Evolutionary conservation across 306 rosid genomes (phyloP), one percentile per base, ranked within the genome.

Genomic region (Prunus mira): DNA sequence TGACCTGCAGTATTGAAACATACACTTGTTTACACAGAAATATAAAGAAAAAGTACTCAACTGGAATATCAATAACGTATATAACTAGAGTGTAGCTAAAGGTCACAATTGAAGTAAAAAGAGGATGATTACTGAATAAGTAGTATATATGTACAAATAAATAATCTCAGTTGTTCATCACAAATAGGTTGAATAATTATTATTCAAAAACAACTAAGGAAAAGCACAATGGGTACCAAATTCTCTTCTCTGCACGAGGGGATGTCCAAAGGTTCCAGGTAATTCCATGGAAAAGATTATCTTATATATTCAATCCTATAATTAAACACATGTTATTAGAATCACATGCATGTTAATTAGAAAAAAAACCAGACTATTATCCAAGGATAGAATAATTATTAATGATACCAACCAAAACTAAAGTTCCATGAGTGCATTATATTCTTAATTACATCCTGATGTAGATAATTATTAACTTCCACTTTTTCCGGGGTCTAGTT

Each of bases 1-100:
- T 89, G 80, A 90, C 95, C 98, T 95, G 91, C 86, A 86, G 60
- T 28, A 55, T 34, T 64, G 25, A 66, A 70, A 14, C 25, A 71
- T n/a, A 70, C 65, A 50, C 6, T 63, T 60, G 30, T 14, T 74
- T 50, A 13, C 54, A 28, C 30, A 67, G 51, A 51, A 15, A 15
- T 32, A 32, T 64, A 47, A 28, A 55, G 45, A 74, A 43, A 77
- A 65, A 45, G 43, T 45, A 3, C 18, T 22, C 71, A 20, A 24
- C 45, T 17, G 12, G n/a, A 50, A 67, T 62, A 60, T 76, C 54
- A 63, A 12, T 18, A 63, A 30, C 11, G 19, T 28, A 61, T 3
- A 57, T 3, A 20, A 46, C 45, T 22, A 51, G 52, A 76, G 13
- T 18, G 34, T n/a, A 43, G 13, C 43, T 17, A 56, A 56, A 55